Evolutionary conservation across 2,329 filamentous ascomycete species (phyloP).

Genomic region (Phaeosphaeria sp.): DNA sequence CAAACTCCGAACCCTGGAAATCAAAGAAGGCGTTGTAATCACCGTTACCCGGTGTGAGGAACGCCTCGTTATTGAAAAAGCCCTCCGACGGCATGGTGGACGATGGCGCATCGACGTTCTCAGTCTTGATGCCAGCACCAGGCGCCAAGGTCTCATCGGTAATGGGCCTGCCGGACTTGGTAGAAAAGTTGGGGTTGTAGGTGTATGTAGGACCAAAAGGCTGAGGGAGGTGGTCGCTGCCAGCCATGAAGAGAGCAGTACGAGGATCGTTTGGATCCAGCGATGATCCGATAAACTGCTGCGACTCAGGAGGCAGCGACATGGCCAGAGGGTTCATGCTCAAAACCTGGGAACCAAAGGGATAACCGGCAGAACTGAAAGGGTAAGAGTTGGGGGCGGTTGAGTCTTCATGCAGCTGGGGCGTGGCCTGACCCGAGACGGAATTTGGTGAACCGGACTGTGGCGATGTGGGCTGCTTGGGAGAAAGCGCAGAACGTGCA

Average conservation of each 20-base stretch:
- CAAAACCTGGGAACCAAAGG: slow-evolving; percentile 36
- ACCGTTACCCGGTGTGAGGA: slow-evolving; percentile 28
- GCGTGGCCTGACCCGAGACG: slow-evolving; percentile 30
- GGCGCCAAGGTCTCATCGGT: slow-evolving; percentile 39
- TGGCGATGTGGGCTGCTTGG: slow-evolving; percentile 32
- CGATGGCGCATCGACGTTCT: slow-evolving; percentile 17
- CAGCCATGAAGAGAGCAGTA: slow-evolving; percentile 55
- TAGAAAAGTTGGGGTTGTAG: slow-evolving; percentile 53
- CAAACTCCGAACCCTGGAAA: slow-evolving; percentile 22
- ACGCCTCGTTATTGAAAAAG: slow-evolving; percentile 22
- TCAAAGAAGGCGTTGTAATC: slow-evolving; percentile 32
- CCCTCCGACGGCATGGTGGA: slow-evolving; percentile 31
- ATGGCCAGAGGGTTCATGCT: slow-evolving; percentile 55
- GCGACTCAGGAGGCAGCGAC: slow-evolving; percentile 59
- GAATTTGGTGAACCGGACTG: slow-evolving; percentile 27
- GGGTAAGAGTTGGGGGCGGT: slow-evolving; percentile 28
- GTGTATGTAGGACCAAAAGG: slow-evolving; percentile 50
- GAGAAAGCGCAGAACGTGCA: slow-evolving; percentile 20
- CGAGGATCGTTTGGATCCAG: slow-evolving; percentile 55
- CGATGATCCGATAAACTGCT: slow-evolving; percentile 58
- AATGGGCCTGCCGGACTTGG: slow-evolving; percentile 29
- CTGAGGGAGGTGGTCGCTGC: slow-evolving; percentile 50
- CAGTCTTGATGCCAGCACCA: slow-evolving; percentile 32
- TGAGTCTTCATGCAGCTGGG: slow-evolving; percentile 25
- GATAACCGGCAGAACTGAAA: slow-evolving; percentile 29